Conservation (phyloP, 371 early-diverging fungal species). For the Mucor lusitanicus region DNA sequence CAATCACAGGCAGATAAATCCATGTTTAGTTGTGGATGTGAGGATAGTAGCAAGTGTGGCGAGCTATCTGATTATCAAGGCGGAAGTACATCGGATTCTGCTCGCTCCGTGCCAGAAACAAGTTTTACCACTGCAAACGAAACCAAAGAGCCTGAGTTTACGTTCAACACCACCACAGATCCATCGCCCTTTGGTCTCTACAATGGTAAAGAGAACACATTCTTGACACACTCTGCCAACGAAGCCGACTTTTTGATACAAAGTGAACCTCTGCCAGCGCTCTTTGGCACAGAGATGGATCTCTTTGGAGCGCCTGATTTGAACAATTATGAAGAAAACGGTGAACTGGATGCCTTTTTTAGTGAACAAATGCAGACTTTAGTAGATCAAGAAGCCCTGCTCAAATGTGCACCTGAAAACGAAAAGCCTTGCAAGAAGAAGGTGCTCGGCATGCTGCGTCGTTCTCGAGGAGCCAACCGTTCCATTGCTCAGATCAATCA, state of each 20-base stretch:
- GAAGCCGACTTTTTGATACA: neutral
- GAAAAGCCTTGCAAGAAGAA: conserved; percentile 12
- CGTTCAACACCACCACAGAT: neutral
- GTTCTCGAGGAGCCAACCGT: conserved; percentile 12
- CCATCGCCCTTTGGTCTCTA: neutral
- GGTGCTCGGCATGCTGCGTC: neutral
- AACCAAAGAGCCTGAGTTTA: conserved; percentile 1
- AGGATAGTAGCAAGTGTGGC: neutral
- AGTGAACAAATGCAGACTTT: conserved; percentile 11
- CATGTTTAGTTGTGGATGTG: neutral
- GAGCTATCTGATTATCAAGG: neutral
- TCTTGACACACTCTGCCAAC: neutral
- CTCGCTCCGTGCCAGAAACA: neutral
- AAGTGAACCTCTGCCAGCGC: conserved; percentile 1
- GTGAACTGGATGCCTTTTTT: conserved; percentile 4
- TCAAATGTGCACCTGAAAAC: conserved; percentile 16
- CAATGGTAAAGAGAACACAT: neutral
- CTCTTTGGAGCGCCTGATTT: neutral
- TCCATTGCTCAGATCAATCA: conserved; percentile 18
- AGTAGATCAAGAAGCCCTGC: neutral
- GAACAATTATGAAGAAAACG: neutral
- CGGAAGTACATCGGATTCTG: neutral
- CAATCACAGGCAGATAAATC: neutral
- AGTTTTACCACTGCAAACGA: neutral
- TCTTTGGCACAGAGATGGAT: conserved; percentile 16